phyloP scores from a whole-genome alignment of 1,284 basidiomycete genomes.

The Pseudozyma tsukubaensis region DNA sequence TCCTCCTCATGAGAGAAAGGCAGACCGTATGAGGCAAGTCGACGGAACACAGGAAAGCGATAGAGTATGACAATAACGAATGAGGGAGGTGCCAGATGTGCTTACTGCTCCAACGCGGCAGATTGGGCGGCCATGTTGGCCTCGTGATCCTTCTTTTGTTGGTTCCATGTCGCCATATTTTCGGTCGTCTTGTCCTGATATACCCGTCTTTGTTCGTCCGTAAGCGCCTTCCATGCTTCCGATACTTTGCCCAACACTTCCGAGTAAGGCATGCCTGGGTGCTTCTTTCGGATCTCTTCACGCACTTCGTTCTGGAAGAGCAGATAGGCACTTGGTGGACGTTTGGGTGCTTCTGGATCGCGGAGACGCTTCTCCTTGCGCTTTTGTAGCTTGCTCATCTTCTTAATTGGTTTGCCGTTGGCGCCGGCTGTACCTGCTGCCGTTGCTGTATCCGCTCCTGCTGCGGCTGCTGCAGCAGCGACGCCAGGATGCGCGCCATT shows the following conservation, averaged over 20 bases:
- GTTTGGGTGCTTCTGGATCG: slow-evolving; percentile 62
- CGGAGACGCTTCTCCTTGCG: slow-evolving; percentile 55
- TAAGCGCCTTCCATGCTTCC: slow-evolving; percentile 59
- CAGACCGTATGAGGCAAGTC: slow-evolving; percentile 1
- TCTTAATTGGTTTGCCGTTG: slow-evolving; percentile 46
- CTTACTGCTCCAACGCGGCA: slow-evolving; percentile 27
- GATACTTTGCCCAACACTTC: slow-evolving; percentile 60
- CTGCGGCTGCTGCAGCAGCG: slow-evolving; percentile 16
- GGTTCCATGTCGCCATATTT: slow-evolving; percentile 57
- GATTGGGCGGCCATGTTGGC: slow-evolving; percentile 25
- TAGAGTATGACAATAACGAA: not conserved
- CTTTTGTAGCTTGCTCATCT: slow-evolving; percentile 52
- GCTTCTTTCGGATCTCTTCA: slow-evolving; percentile 57
- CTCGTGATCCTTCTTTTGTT: slow-evolving; percentile 57
- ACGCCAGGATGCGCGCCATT: slow-evolving; percentile 41
- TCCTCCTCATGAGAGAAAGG: not conserved
- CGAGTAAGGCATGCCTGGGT: slow-evolving; percentile 55
- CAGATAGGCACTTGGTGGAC: slow-evolving; percentile 63
- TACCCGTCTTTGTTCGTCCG: slow-evolving; percentile 56
- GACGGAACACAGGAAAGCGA: not conserved
- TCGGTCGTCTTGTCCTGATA: slow-evolving; percentile 62
- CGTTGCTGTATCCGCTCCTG: slow-evolving; percentile 35
- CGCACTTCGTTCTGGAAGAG: slow-evolving; percentile 65
- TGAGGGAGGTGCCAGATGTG: too few relatives aligned
- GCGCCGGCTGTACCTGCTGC: slow-evolving; percentile 38